Conservation (phyloP, 805 yeast species). For the Henningerozyma blattae region DNA sequence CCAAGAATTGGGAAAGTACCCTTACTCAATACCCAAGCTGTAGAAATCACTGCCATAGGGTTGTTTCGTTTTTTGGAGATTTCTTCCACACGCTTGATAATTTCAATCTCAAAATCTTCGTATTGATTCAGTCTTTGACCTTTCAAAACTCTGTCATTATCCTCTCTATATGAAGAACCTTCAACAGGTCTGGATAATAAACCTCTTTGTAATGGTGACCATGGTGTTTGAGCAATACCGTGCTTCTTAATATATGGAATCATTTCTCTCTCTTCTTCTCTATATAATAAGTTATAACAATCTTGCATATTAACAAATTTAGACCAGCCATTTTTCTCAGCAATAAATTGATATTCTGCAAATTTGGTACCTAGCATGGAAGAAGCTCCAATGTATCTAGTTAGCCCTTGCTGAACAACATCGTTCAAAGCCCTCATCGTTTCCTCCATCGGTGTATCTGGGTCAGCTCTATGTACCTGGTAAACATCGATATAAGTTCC, state of each 20-base stretch:
- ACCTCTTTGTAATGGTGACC: slow-evolving; percentile 50
- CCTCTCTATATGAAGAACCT: slow-evolving; percentile 4
- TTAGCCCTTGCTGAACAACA: slow-evolving; percentile 35
- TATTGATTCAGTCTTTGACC: slow-evolving; percentile 15
- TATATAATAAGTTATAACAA: slow-evolving; percentile 39
- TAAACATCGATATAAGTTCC: slow-evolving; percentile 39
- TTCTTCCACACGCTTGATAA: slow-evolving; percentile 41
- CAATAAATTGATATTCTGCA: slow-evolving; percentile 37
- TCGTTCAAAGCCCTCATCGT: slow-evolving; percentile 42
- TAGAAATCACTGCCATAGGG: slow-evolving; percentile 41
- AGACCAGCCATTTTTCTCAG: slow-evolving; percentile 29
- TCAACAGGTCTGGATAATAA: slow-evolving; percentile 36
- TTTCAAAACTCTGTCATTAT: slow-evolving; percentile 29
- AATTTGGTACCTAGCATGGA: slow-evolving; percentile 44
- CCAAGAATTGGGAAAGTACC: slow-evolving; percentile 47
- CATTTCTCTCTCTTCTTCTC: slow-evolving; percentile 56
- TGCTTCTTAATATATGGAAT: slow-evolving; percentile 39
- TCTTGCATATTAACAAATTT: slow-evolving; percentile 50
- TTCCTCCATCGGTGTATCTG: slow-evolving; percentile 34
- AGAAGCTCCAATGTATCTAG: slow-evolving; percentile 49
- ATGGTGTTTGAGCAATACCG: slow-evolving; percentile 46
- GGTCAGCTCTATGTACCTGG: slow-evolving; percentile 46
- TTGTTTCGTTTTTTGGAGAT: slow-evolving; percentile 35
- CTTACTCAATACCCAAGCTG: slow-evolving; percentile 42
- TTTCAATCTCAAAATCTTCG: slow-evolving; percentile 18